Base-by-base conservation (phyloP, 2,329 filamentous ascomycete species). In the Aureobasidium sp. region DNA sequence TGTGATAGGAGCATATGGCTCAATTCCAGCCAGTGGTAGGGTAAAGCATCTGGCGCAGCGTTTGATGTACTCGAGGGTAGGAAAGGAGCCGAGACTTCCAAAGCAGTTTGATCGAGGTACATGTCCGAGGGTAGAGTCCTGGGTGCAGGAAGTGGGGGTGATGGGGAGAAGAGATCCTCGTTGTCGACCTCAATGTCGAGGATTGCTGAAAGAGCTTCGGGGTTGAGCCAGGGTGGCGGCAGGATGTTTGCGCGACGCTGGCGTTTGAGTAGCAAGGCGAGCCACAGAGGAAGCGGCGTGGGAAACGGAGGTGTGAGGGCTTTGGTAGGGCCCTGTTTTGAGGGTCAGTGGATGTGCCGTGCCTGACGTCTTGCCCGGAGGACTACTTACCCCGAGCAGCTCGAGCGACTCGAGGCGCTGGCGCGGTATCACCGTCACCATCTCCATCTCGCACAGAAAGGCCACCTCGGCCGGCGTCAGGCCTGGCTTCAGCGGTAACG, bases 391-490 rank as follows among this genome's bases (percentile, higher is more conserved):
- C 65, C 87, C 86, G 60, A 99, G 83, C 64, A 99, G 82, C 67
- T 89, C 81, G 64, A 99, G 88, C 66, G 84, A 84, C 66, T 96
- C 91, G 57, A 99, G 85, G 65, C 89, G 84, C 73, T 97, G 92
- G 58, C 94, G 89, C 37, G 94, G 94, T 53, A 97, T 85, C 23
- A 99, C 83, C 0, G 92, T 96, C 60, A 99, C 88, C 69, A 90
- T 84, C 77, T 97, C 93, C 91, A 96, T 97, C 77, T 99, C 94
- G 74, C 92, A 96, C 29, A 97, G 79, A 70, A 97, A 99, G 54
- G 91, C 89, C 47, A 95, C 88, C 77, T 99, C 94, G 65, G 89
- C 81, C 62, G 94, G 90, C 67, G 89, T 87, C 46, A 96, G 81
- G 73, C 87, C 83, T 64, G 81, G 78, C 40, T 81, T 81, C 43